Conservation (phyloP, 441 rosid genomes). For the Pelargonium australe region DNA sequence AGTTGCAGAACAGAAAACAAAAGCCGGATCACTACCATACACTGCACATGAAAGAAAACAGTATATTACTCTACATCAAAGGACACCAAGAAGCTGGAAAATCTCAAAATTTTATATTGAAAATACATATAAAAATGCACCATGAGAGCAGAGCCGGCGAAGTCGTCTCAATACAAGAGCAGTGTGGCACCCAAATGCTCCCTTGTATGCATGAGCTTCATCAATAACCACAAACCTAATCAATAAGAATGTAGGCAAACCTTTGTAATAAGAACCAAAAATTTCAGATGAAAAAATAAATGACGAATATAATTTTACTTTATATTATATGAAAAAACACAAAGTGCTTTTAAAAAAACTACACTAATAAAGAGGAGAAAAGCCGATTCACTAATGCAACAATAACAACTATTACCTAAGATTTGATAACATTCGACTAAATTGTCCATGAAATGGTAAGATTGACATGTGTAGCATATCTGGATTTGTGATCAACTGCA, state of each 20-base stretch:
- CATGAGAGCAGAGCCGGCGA: conserved; percentile 77
- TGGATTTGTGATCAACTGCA: conserved; percentile 96
- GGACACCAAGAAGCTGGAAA: background rate
- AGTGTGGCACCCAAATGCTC: conserved; percentile 96
- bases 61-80: conserved; percentile 15
- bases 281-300: background rate
- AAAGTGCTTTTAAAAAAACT: background rate
- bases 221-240: conserved; percentile 79
- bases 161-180: conserved; percentile 94
- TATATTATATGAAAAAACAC: background rate
- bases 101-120: conserved; percentile 8
- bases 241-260: conserved; percentile 14
- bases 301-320: background rate
- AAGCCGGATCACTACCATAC: conserved; percentile 73
- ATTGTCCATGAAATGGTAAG: conserved; percentile 73
- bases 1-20: conserved; percentile 89
- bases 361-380: too few relatives aligned
- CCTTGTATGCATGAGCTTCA: conserved; percentile 93
- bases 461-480: conserved; percentile 93
- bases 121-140: conserved; percentile 33
- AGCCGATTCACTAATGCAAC: too few relatives aligned
- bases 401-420: conserved; percentile 50
- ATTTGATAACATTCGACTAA: conserved; percentile 67
- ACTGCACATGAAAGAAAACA: conserved; percentile 41
- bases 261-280: background rate